These are phyloP conservation scores for Trypanosoma lewisi DNA, from an alignment of 208 protist genomes.

Conservation along the genomic window DNA sequence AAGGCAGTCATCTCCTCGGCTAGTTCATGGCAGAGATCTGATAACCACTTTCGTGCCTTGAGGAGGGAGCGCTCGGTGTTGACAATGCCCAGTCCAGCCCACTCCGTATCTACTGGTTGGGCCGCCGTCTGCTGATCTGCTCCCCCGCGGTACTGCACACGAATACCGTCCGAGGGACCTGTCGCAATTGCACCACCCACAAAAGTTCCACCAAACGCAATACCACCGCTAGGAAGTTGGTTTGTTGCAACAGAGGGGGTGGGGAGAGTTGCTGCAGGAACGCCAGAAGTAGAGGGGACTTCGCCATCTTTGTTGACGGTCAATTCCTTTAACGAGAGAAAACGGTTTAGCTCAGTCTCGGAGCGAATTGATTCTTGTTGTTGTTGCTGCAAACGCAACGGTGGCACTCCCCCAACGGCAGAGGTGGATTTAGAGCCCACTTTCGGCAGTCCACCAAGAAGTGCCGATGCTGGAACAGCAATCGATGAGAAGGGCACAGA, in stretches of 20 bases:
- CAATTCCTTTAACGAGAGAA: conserved; percentile 29
- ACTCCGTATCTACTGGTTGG: conserved; percentile 33
- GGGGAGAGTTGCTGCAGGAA: conserved; percentile 1
- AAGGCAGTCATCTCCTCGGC: conserved; percentile 58
- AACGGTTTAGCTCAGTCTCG: conserved; percentile 34
- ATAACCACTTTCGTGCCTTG: conserved; percentile 59
- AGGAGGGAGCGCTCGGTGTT: conserved; percentile 46
- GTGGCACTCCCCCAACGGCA: not conserved
- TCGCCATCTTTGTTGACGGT: not conserved
- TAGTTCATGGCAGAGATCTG: conserved; percentile 46
- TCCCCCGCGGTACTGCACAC: conserved; percentile 24
- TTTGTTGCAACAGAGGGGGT: not conserved
- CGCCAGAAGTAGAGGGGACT: not conserved
- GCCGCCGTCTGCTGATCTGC: conserved; percentile 13
- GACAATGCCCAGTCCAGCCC: conserved; percentile 44
- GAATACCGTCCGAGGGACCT: conserved; percentile 23
- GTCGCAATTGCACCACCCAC: conserved; percentile 4
- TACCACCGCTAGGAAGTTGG: not conserved
- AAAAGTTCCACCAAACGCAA: conserved; percentile 6
- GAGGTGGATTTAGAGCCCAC: not conserved
- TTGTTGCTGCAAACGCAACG: conserved; percentile 13
- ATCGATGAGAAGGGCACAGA: conserved; percentile 10
- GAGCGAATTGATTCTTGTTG: conserved; percentile 38
- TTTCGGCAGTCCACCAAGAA: conserved; percentile 5
- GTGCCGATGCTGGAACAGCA: conserved; percentile 9